A percentile compares a stretch with the other conserved stretches of the same genome.
Conservation (phyloP, 257 asterid species). For the Nicotiana undulata region DNA sequence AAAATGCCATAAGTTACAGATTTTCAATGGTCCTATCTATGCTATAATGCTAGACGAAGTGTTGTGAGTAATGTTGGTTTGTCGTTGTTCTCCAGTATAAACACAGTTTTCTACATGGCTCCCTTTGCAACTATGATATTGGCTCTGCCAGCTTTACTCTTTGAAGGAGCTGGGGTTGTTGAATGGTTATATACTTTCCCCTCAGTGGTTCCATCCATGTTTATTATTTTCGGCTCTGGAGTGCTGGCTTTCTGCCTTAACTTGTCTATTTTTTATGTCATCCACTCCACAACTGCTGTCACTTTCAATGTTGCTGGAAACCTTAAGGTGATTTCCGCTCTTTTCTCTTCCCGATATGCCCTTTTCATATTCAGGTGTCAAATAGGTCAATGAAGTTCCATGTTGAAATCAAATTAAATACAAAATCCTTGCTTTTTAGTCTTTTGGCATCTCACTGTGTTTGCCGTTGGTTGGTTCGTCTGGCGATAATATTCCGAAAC, state of each 20-base stretch:
- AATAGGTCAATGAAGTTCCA: not conserved
- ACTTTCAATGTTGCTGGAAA: slow-evolving; percentile 91
- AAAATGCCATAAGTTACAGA: not conserved
- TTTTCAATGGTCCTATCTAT: not conserved
- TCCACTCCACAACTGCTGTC: slow-evolving; percentile 84
- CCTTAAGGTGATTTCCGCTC: slow-evolving; percentile 50
- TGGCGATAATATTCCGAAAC: slow-evolving; percentile 36
- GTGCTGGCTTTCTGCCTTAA: slow-evolving; percentile 71
- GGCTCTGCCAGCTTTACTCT: slow-evolving; percentile 52
- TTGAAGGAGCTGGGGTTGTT: slow-evolving; percentile 61
- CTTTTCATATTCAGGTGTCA: not conserved
- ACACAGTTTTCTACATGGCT: slow-evolving; percentile 83
- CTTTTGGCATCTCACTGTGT: not conserved
- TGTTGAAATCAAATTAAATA: not conserved
- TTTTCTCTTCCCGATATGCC: not conserved
- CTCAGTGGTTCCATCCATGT: slow-evolving; percentile 37
- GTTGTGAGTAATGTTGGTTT: not conserved
- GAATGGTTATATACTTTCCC: slow-evolving; percentile 53
- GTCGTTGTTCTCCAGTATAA: slow-evolving; percentile 39
- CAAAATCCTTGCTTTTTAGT: not conserved
- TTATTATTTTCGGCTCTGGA: slow-evolving; percentile 65
- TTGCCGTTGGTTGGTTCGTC: not conserved
- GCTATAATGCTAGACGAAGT: not conserved
- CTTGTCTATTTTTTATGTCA: slow-evolving; percentile 75
- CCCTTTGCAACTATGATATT: slow-evolving; percentile 78